These are phyloP conservation scores for Plasmodium gonderi DNA, from an alignment of 169 alveolate genomes.

Conservation along the genomic window DNA sequence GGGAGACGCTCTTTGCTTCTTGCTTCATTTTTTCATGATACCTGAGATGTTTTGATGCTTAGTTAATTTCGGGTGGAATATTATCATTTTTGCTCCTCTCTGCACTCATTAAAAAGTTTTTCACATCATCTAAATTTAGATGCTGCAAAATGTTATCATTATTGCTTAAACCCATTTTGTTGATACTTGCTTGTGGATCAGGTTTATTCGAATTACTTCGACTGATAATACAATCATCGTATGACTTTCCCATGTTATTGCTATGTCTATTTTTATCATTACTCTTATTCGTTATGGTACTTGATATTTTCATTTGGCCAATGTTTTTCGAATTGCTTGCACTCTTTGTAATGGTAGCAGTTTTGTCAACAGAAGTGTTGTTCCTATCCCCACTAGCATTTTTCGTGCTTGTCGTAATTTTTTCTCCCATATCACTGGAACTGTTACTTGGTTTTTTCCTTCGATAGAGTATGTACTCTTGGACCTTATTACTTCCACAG, in stretches of 20 bases:
- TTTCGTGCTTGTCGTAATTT: not conserved
- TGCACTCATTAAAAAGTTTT: slow-evolving; percentile 44
- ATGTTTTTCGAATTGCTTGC: not conserved
- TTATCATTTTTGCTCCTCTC: slow-evolving; percentile 36
- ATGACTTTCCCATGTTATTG: not conserved
- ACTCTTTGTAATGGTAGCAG: not conserved
- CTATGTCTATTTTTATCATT: not conserved
- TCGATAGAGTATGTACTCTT: slow-evolving; percentile 52
- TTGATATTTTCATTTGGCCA: not conserved
- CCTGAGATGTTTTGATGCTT: too few relatives aligned
- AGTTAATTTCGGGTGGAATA: not conserved
- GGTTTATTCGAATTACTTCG: not conserved
- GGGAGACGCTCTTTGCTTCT: too few relatives aligned
- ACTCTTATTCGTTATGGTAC: not conserved
- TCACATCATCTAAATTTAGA: slow-evolving; percentile 44
- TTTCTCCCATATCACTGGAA: not conserved
- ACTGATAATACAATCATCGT: not conserved
- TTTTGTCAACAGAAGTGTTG: not conserved
- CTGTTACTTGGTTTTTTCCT: slow-evolving; percentile 13
- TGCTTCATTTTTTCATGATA: too few relatives aligned
- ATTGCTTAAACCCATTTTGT: not conserved
- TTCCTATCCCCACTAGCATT: not conserved
- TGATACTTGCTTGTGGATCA: not conserved
- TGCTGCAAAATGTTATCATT: slow-evolving; percentile 20
- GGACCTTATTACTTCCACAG: slow-evolving; percentile 49